Conservation (phyloP, 768 basidiomycete genomes). For the Hypsizygus marmoreus region DNA sequence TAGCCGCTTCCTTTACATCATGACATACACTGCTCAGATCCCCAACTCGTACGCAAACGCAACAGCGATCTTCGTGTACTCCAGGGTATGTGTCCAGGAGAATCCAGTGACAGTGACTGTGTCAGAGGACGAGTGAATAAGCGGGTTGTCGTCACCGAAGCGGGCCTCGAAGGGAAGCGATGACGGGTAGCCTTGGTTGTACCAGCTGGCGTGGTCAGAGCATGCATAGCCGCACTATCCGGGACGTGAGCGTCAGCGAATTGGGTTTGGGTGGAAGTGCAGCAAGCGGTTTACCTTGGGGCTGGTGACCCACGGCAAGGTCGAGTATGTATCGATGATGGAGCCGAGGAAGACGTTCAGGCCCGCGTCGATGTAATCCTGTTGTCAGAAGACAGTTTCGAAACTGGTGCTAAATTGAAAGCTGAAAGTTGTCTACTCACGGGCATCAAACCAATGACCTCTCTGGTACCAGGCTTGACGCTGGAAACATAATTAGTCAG, state of each 20-base stretch:
- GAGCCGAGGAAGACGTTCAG: conserved; percentile 44
- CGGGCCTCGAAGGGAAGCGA: conserved; percentile 22
- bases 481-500: conserved; percentile 29
- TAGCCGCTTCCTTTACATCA: too few relatives aligned
- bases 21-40: conserved; percentile 9
- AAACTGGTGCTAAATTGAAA: background rate
- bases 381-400: background rate
- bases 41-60: conserved; percentile 18
- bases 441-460: conserved; percentile 37
- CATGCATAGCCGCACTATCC: conserved; percentile 57
- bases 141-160: conserved; percentile 27
- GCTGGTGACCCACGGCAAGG: conserved; percentile 40
- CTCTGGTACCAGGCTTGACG: conserved; percentile 44
- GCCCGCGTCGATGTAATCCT: conserved; percentile 32
- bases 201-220: conserved; percentile 70
- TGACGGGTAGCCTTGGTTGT: conserved; percentile 60
- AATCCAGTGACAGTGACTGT: conserved; percentile 37
- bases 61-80: conserved; percentile 53
- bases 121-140: conserved; percentile 46
- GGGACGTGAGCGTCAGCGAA: background rate
- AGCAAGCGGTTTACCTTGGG: conserved; percentile 34
- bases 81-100: conserved; percentile 64
- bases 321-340: conserved; percentile 44
- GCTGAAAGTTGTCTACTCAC: conserved; percentile 13
- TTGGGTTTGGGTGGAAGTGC: background rate